Evolutionary conservation across 2,329 filamentous ascomycete genomes (phyloP), one percentile per base, ranked within the genome.

Genomic region (Penicillium glabrum): DNA sequence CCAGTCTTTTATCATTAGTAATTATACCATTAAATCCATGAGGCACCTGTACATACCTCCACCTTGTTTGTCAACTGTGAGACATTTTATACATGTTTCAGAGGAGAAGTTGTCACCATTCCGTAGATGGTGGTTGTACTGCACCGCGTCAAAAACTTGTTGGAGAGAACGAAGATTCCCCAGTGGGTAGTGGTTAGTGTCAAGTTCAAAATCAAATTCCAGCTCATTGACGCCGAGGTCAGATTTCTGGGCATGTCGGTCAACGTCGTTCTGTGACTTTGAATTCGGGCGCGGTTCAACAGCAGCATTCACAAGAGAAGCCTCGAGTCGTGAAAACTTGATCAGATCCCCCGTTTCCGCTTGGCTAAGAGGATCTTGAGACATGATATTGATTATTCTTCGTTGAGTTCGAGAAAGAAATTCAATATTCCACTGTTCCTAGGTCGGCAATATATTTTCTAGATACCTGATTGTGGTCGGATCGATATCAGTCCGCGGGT

Each of bases 71-170:
- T 54, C 44, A 9, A 58, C 51, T 1, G 53, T 39, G 10, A 64
- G 46, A 35, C 60, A 64, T 14, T 57, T 50, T 8, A 62, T 29
- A 16, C 41, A 10, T 4, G 60, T 59, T n/a, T 33, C 48, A 11
- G 39, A 37, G 3, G 60, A 60, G 21, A 64, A 64, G 14, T 64
- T 64, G 14, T 46, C 16, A 1, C 33, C 7, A n/a, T 58, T 60
- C 26, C 48, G 26, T 11, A 61, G 46, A 46, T 64, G 58, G 4
- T 47, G 51, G 16, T 59, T 46, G 43, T 49, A 59, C 44, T 64
- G 58, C 10, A 62, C 61, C 16, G 55, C 56, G 41, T 57, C 49
- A 29, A 64, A 64, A 9, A 64, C 56, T 33, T 64, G 57, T 23
- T 64, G 61, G 31, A 62, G 58, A 3, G 61, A 64, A 27, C 27